phyloP scores from a whole-genome alignment of 129 eudicot species.

The Artemisia argyi region DNA sequence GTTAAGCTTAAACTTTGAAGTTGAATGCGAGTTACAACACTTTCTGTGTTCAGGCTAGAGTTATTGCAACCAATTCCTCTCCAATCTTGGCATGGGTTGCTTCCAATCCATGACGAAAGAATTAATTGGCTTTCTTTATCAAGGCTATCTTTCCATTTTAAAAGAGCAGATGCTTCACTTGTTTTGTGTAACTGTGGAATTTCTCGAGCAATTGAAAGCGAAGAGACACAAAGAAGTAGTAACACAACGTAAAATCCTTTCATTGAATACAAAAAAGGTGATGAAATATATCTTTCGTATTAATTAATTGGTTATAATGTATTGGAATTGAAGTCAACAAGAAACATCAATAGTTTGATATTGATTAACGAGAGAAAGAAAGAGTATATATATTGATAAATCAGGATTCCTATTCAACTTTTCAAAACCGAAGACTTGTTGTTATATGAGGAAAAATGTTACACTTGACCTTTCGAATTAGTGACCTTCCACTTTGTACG shows the following conservation, averaged over 20 bases:
- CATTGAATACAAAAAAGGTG: not conserved
- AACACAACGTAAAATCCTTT: not conserved
- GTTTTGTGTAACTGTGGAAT: not conserved
- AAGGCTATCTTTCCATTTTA: not conserved
- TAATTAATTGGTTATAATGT: no score
- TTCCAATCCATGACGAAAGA: not conserved
- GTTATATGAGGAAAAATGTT: no score
- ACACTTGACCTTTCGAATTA: no score
- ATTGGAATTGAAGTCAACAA: not conserved
- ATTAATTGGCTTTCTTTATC: not conserved
- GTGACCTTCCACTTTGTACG: no score
- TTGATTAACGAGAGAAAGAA: no score
- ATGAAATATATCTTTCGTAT: no score
- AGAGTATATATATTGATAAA: no score
- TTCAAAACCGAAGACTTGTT: no score
- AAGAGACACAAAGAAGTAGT: not conserved
- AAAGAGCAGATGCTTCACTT: not conserved
- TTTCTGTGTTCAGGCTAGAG: not conserved
- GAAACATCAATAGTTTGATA: not conserved
- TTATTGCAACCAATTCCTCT: slow-evolving; percentile 1
- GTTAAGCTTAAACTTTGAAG: not conserved
- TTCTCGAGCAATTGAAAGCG: not conserved
- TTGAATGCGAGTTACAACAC: not conserved
- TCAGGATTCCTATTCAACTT: no score
- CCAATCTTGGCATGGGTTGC: slow-evolving; percentile 3